A percentile compares a stretch with the other conserved stretches of the same genome.
Conservation (phyloP, 164 flowering plant genomes). For the Dillenia suffruticosa region DNA sequence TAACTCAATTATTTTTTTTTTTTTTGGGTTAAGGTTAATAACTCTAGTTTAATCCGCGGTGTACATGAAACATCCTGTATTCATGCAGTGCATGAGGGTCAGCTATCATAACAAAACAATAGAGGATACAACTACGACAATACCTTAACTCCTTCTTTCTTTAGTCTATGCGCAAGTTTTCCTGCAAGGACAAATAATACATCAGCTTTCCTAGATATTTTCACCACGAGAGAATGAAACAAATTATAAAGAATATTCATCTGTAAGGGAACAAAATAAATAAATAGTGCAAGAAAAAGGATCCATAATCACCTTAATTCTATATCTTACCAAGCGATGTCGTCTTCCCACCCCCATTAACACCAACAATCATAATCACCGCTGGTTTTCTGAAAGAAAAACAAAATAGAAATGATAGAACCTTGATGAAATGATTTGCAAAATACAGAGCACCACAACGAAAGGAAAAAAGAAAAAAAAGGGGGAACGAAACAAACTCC, state of each 20-base stretch:
- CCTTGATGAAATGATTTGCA: neutral
- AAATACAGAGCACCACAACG: neutral
- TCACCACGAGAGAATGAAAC: neutral
- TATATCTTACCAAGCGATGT: conserved; percentile 79
- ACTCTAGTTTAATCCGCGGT: no score
- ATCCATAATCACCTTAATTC: neutral
- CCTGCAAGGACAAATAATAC: conserved; percentile 48
- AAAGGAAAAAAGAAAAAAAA: neutral
- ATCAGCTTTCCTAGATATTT: conserved; percentile 1
- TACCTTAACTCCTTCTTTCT: conserved; percentile 88
- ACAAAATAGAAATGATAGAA: neutral
- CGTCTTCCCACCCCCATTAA: conserved; percentile 99
- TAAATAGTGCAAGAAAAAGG: no score
- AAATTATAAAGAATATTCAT: no score
- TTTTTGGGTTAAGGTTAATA: no score
- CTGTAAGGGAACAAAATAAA: no score
- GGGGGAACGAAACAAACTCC: neutral
- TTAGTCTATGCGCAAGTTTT: conserved; percentile 83
- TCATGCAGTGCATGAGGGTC: no score
- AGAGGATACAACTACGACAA: no score
- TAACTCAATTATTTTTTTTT: no score
- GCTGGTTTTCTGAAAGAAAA: conserved; percentile 67
- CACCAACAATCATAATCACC: conserved; percentile 92
- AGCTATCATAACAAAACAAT: no score
- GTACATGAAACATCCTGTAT: no score